Evolutionary conservation across 495 filamentous ascomycete genomes (phyloP).

Genomic region (Talaromyces nanjingensis): DNA sequence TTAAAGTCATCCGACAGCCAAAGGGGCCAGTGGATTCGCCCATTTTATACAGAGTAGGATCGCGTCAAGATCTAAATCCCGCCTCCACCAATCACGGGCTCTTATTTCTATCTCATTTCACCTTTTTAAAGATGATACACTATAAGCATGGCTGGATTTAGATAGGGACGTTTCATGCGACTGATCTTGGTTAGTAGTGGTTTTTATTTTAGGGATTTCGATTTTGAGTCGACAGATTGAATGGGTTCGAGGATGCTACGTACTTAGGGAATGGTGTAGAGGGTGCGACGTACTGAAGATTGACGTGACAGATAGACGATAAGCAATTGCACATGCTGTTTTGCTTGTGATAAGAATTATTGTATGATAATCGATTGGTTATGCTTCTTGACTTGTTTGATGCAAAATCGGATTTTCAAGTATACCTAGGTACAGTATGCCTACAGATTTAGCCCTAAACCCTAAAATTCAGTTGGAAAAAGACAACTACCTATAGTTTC

Average conservation of each 20-base stretch:
- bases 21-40: neutral
- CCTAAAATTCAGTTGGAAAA: neutral
- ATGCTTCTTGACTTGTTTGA: neutral
- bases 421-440: neutral
- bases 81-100: neutral
- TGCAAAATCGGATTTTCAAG: neutral
- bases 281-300: neutral
- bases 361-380: neutral
- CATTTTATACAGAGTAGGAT: neutral
- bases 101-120: neutral
- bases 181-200: neutral
- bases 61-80: conserved; percentile 1
- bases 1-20: neutral
- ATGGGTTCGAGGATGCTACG: neutral
- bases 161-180: neutral
- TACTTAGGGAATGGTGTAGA: neutral
- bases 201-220: neutral
- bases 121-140: neutral
- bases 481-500: neutral
- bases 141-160: neutral
- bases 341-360: neutral
- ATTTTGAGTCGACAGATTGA: neutral
- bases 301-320: neutral
- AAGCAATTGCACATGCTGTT: neutral
- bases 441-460: neutral